These are phyloP conservation scores for Pterocarpus santalinus DNA, from an alignment of 306 rosid species.

Conservation along the genomic window DNA sequence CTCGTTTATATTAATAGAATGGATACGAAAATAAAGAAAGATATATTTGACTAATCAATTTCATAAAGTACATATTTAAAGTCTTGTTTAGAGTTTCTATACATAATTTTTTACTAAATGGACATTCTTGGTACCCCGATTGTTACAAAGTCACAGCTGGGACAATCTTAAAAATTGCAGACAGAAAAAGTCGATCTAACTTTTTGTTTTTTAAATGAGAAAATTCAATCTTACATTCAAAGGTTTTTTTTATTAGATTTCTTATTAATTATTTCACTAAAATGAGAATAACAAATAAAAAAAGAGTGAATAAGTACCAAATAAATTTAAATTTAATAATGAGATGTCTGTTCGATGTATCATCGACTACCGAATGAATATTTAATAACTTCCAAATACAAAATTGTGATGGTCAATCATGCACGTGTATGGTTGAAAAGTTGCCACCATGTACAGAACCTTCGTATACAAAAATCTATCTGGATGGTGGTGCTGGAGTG, in stretches of 20 bases:
- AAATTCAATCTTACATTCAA: neutral
- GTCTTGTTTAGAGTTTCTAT: neutral
- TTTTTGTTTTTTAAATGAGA: neutral
- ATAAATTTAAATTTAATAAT: neutral
- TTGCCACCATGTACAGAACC: constrained; percentile 5
- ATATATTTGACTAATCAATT: neutral
- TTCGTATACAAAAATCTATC: neutral
- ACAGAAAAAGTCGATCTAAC: too few species aligned
- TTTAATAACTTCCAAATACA: neutral
- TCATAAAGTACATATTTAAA: neutral
- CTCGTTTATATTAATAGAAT: neutral
- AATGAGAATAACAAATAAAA: neutral
- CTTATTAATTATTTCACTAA: neutral
- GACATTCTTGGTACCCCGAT: neutral
- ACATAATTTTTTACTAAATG: neutral
- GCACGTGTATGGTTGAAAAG: neutral
- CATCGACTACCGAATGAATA: neutral
- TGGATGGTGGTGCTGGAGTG: neutral
- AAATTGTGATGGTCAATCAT: constrained; percentile 17
- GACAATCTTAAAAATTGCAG: neutral
- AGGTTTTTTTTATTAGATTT: neutral
- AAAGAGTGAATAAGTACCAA: neutral
- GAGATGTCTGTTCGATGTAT: neutral
- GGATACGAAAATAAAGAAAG: neutral
- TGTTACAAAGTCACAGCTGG: neutral